Conservation (phyloP, 257 asterid genomes). For the Solanum gandarillasii region DNA sequence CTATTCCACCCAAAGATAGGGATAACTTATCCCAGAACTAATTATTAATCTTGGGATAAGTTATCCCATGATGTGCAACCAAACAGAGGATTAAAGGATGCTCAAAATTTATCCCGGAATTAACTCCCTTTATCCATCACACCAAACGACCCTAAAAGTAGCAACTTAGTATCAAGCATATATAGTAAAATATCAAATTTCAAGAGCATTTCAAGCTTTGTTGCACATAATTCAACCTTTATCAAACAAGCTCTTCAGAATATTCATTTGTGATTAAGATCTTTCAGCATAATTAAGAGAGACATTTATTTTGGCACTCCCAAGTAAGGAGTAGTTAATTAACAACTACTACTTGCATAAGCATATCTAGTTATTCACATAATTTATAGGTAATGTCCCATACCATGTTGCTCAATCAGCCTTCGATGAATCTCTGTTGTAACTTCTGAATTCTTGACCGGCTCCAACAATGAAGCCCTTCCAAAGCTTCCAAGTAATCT, state of each 20-base stretch:
- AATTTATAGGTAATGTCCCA: not conserved
- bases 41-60: no score
- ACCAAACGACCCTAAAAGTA: not conserved
- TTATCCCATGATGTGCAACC: no score
- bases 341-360: not conserved
- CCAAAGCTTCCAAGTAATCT: conserved; percentile 25
- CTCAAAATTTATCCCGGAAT: no score
- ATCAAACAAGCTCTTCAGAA: not conserved
- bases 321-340: not conserved
- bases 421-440: conserved; percentile 7
- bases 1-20: no score
- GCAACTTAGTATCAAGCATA: not conserved
- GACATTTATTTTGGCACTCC: not conserved
- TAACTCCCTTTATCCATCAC: no score
- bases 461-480: conserved; percentile 32
- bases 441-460: conserved; percentile 16
- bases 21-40: no score
- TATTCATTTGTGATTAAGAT: not conserved
- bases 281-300: not conserved
- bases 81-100: no score
- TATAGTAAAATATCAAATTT: not conserved
- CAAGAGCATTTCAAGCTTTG: not conserved
- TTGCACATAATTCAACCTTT: not conserved
- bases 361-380: not conserved
- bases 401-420: not conserved